A percentile compares a stretch with the other conserved stretches of the same genome.
phyloP scores from a whole-genome alignment of 441 rosid genomes.

The Erodium texanum region DNA sequence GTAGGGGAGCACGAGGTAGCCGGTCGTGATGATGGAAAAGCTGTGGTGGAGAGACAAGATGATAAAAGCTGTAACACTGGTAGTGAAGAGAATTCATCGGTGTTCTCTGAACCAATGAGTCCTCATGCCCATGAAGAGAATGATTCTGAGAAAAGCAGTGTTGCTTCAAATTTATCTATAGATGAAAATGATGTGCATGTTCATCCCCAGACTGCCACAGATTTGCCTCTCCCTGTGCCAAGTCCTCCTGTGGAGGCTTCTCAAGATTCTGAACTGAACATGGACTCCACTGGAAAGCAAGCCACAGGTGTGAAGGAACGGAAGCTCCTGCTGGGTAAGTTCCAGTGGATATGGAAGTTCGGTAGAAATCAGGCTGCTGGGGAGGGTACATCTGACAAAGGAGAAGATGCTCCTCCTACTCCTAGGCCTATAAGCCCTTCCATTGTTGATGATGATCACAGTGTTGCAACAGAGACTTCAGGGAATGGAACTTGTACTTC shows the following conservation, averaged over 20 bases:
- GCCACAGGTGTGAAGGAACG: conserved; percentile 35
- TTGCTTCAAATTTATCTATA: conserved; percentile 39
- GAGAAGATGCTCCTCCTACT: conserved; percentile 17
- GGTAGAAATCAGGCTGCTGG: conserved; percentile 38
- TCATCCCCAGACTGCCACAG: conserved; percentile 18
- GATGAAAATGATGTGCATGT: conserved; percentile 34
- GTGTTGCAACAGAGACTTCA: conserved; percentile 16
- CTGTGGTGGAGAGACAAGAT: conserved; percentile 36
- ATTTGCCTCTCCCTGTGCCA: conserved; percentile 42
- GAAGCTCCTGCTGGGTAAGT: conserved; percentile 47
- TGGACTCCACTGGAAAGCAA: conserved; percentile 21
- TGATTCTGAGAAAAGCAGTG: conserved; percentile 49
- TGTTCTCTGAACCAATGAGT: conserved; percentile 47
- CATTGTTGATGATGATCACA: conserved; percentile 26
- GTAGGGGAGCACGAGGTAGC: conserved; percentile 18
- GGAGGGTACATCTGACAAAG: conserved; percentile 44
- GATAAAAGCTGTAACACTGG: conserved; percentile 28
- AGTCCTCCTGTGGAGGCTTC: conserved; percentile 31
- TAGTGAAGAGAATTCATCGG: conserved; percentile 55
- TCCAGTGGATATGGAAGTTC: conserved; percentile 92
- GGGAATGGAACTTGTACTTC: conserved; percentile 26
- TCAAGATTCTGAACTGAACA: conserved; percentile 27
- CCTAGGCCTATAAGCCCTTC: conserved; percentile 30
- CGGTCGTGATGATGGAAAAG: conserved; percentile 23
- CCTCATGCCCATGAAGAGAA: conserved; percentile 46